Percentiles rank a stretch among this genome's conserved stretches.
Evolutionary conservation across 2,329 filamentous ascomycete species (phyloP).

Genomic region (Fusarium globosum): DNA sequence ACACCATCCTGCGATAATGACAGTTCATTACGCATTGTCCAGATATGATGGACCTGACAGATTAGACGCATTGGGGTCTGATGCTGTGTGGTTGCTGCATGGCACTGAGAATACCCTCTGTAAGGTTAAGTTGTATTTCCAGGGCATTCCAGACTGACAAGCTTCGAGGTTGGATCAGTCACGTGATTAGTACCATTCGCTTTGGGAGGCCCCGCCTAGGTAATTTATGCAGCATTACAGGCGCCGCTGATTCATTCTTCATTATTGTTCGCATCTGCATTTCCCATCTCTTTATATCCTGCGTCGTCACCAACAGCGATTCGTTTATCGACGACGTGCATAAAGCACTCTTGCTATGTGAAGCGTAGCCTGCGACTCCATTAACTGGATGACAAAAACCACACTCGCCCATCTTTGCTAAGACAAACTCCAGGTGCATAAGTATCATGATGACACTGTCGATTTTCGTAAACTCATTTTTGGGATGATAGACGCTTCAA

Average conservation of each 20-base stretch:
- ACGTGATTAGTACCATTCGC: slow-evolving; percentile 12
- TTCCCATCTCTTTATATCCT: slow-evolving; percentile 4
- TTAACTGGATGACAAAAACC: slow-evolving; percentile 17
- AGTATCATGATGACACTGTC: slow-evolving; percentile 51
- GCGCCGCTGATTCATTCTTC: slow-evolving; percentile 30
- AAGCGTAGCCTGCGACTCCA: slow-evolving; percentile 26
- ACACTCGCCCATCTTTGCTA: slow-evolving; percentile 37
- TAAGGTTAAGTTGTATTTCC: not conserved
- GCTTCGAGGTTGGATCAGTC: not conserved
- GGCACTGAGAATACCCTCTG: not conserved
- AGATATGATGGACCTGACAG: too few species aligned
- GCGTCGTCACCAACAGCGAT: slow-evolving; percentile 6
- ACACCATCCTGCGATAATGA: not conserved
- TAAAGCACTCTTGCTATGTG: slow-evolving; percentile 37
- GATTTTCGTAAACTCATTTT: slow-evolving; percentile 53
- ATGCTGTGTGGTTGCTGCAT: not conserved
- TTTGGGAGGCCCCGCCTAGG: not conserved
- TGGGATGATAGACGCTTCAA: slow-evolving; percentile 49
- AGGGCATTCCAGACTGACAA: not conserved
- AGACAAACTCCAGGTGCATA: slow-evolving; percentile 54
- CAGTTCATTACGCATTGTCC: too few species aligned
- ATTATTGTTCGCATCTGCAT: slow-evolving; percentile 1
- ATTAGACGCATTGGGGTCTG: not conserved
- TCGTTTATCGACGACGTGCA: slow-evolving; percentile 16
- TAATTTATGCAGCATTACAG: slow-evolving; percentile 31